Evolutionary conservation across 2,329 filamentous ascomycete species (phyloP).

Genomic region (Incumbomyces delicatus): DNA sequence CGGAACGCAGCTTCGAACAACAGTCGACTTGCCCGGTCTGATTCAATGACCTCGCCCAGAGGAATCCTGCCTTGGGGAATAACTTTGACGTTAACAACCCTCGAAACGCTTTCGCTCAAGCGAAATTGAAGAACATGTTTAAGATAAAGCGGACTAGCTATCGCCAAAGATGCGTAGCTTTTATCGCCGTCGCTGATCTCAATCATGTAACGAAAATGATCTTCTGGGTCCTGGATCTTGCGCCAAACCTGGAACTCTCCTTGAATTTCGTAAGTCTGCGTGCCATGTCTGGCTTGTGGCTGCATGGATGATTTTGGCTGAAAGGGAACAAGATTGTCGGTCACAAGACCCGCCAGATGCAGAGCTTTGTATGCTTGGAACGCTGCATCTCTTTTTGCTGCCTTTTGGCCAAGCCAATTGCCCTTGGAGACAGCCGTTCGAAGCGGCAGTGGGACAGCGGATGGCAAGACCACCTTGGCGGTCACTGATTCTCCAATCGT

Average conservation of each 20-base stretch:
- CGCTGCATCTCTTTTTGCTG: conserved; percentile 69
- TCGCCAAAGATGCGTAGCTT: conserved; percentile 8
- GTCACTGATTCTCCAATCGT: conserved; percentile 15
- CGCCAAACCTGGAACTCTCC: conserved; percentile 30
- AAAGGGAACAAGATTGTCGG: conserved; percentile 64
- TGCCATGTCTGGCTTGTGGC: conserved; percentile 10
- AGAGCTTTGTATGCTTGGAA: conserved; percentile 69
- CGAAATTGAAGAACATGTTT: conserved; percentile 7
- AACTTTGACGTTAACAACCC: not conserved
- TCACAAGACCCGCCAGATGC: conserved; percentile 61
- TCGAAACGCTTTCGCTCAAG: conserved; percentile 5
- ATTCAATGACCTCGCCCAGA: not conserved
- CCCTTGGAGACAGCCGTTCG: conserved; percentile 43
- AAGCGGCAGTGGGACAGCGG: conserved; percentile 54
- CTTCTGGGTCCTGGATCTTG: conserved; percentile 21
- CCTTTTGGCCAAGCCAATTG: conserved; percentile 61
- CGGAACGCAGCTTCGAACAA: conserved; percentile 2
- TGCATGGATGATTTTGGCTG: conserved; percentile 24
- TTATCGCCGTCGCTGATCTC: conserved; percentile 3
- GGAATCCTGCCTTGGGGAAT: not conserved
- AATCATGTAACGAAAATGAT: conserved; percentile 11
- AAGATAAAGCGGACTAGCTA: conserved; percentile 14
- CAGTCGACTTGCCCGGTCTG: not conserved
- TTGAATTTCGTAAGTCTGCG: conserved; percentile 19
- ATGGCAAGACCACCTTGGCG: conserved; percentile 61